These are phyloP conservation scores for Scedosporium apiospermum DNA, from an alignment of 2,329 filamentous ascomycete species.

Conservation along the genomic window DNA sequence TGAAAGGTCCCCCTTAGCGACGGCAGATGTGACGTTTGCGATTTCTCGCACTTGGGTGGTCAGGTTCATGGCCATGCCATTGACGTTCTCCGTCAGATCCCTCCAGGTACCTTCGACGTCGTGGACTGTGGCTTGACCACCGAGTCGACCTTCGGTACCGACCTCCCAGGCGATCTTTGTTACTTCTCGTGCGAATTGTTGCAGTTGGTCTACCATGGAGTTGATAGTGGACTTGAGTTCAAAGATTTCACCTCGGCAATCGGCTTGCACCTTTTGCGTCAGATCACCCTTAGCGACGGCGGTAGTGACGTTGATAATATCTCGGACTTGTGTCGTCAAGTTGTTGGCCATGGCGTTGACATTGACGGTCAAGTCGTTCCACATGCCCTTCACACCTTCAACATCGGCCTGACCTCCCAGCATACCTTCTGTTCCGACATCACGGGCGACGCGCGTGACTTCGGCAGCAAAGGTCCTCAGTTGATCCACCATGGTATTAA, in stretches of 20 bases:
- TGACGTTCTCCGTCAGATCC: conserved; percentile 90
- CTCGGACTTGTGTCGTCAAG: conserved; percentile 79
- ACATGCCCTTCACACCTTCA: conserved; percentile 77
- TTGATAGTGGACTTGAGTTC: conserved; percentile 98
- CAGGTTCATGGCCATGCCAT: conserved; percentile 97
- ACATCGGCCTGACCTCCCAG: conserved; percentile 76
- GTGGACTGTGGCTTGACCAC: conserved; percentile 90
- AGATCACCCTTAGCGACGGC: conserved; percentile 76
- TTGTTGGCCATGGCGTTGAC: conserved; percentile 86
- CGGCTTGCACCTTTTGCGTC: conserved; percentile 92
- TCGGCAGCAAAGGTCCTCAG: conserved; percentile 75
- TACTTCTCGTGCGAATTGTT: conserved; percentile 94
- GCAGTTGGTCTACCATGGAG: conserved; percentile 96
- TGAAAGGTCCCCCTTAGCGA: conserved; percentile 86
- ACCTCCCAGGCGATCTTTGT: conserved; percentile 94
- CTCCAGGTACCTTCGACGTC: conserved; percentile 97
- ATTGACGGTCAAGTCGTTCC: conserved; percentile 79
- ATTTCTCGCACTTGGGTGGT: conserved; percentile 98
- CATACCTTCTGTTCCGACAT: conserved; percentile 77
- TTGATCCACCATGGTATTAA: conserved; percentile 86
- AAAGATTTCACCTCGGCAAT: conserved; percentile 83
- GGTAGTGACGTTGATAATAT: conserved; percentile 78
- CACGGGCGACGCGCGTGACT: conserved; percentile 72
- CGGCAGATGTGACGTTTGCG: conserved; percentile 89
- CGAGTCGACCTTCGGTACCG: conserved; percentile 87